Evolutionary conservation across 305 asterid genomes (phyloP).

Genomic region (Andrographis paniculata): DNA sequence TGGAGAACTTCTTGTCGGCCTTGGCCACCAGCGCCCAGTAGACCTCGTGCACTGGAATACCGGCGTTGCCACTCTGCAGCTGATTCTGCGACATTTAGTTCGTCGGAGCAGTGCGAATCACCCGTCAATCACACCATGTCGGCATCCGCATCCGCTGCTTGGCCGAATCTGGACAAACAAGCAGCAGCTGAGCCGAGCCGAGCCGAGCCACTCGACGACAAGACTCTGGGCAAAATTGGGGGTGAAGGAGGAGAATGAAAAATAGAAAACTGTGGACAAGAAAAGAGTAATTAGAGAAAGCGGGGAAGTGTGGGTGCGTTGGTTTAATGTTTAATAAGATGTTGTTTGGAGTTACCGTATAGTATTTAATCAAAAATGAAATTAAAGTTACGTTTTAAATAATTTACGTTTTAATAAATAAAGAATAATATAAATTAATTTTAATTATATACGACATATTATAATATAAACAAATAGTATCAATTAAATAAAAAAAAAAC

Average conservation of each 20-base stretch:
- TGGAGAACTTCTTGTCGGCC: constrained; percentile 93
- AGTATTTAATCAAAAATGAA: too few relatives aligned
- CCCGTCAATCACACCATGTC: constrained; percentile 18
- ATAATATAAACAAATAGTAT: too few relatives aligned
- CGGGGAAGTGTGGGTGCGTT: too few relatives aligned
- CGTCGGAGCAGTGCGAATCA: background rate
- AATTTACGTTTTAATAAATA: too few relatives aligned
- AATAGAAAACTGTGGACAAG: too few relatives aligned
- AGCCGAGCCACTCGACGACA: background rate
- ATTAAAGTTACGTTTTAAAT: too few relatives aligned
- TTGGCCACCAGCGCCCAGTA: constrained; percentile 91
- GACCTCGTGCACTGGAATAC: constrained; percentile 73
- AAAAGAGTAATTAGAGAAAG: too few relatives aligned
- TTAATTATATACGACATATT: too few relatives aligned
- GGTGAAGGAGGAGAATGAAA: background rate
- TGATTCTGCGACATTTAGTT: constrained; percentile 52
- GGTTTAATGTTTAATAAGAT: too few relatives aligned
- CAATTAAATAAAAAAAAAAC: too few relatives aligned
- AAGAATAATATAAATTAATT: too few relatives aligned
- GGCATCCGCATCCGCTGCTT: background rate
- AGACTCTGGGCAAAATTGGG: background rate
- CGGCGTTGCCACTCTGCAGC: constrained; percentile 28
- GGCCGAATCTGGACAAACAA: constrained; percentile 6
- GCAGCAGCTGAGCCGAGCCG: background rate
- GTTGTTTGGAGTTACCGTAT: too few relatives aligned